These are phyloP conservation scores for Solanum piurae DNA, from an alignment of 257 asterid species.

Conservation along the genomic window DNA sequence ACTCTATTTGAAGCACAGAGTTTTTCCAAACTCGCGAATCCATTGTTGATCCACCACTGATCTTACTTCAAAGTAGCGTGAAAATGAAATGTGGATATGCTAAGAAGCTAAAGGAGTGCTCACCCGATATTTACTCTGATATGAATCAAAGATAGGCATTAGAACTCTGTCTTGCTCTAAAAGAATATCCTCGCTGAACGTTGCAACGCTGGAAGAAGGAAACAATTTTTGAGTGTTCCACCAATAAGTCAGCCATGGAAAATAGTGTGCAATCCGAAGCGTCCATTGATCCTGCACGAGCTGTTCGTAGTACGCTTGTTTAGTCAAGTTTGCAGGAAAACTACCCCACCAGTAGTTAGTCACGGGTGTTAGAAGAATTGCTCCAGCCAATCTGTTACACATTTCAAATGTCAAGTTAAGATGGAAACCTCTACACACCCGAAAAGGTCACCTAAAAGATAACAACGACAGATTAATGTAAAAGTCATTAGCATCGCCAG, in stretches of 20 bases:
- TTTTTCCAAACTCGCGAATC: background rate
- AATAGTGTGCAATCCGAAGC: slow-evolving; percentile 54
- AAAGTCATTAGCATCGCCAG: background rate
- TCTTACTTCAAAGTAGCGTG: background rate
- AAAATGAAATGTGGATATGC: background rate
- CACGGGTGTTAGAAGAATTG: slow-evolving; percentile 60
- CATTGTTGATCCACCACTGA: background rate
- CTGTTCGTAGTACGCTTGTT: slow-evolving; percentile 32
- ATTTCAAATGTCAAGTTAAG: background rate
- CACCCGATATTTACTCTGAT: background rate
- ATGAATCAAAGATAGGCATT: slow-evolving; percentile 11
- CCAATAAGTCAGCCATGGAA: slow-evolving; percentile 89
- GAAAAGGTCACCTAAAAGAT: background rate
- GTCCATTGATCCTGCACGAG: slow-evolving; percentile 71
- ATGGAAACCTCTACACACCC: background rate
- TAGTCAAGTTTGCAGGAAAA: slow-evolving; percentile 62
- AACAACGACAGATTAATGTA: background rate
- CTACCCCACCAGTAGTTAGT: slow-evolving; percentile 84
- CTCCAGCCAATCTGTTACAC: slow-evolving; percentile 77
- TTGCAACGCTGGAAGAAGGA: slow-evolving; percentile 31
- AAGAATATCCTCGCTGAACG: slow-evolving; percentile 14
- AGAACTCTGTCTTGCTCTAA: slow-evolving; percentile 50
- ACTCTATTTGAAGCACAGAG: background rate
- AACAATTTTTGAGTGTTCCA: slow-evolving; percentile 85
- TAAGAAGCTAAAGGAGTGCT: slow-evolving; percentile 5